phyloP scores from a whole-genome alignment of 768 basidiomycete species.

The Agaricus sinodeliciosus region DNA sequence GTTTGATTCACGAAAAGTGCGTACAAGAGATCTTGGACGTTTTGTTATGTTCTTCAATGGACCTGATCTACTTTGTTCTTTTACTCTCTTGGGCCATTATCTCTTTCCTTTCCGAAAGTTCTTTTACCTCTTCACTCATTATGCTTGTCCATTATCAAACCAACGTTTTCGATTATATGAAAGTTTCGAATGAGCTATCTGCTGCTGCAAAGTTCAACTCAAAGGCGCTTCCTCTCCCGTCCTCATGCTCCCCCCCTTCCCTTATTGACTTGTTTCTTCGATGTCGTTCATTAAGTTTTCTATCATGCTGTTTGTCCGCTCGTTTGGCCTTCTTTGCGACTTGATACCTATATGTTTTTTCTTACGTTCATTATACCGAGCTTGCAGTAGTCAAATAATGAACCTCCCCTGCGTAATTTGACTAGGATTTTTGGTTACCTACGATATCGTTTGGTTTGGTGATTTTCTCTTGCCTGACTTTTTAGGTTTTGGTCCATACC shows the following conservation, averaged over 20 bases:
- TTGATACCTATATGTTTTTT: neutral
- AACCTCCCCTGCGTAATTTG: too few relatives aligned
- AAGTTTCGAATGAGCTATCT: too few relatives aligned
- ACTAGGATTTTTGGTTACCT: too few relatives aligned
- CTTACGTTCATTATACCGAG: too few relatives aligned
- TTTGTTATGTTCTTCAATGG: slow-evolving; percentile 9
- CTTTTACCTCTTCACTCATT: neutral
- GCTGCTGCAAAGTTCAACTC: too few relatives aligned
- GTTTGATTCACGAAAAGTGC: neutral
- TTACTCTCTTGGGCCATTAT: slow-evolving; percentile 10
- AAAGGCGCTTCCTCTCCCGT: too few relatives aligned
- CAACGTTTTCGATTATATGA: neutral
- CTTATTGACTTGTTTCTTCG: neutral
- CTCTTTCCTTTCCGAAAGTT: slow-evolving; percentile 3
- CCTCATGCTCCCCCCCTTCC: neutral
- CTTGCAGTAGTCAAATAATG: too few relatives aligned
- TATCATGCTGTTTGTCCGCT: neutral
- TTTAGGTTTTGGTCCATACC: too few relatives aligned
- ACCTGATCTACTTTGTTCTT: neutral
- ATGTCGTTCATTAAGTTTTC: neutral
- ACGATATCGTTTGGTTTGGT: too few relatives aligned
- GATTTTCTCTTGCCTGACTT: too few relatives aligned
- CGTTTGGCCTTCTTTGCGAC: too few relatives aligned
- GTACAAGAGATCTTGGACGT: slow-evolving; percentile 15
- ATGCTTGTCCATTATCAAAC: neutral